phyloP scores from a whole-genome alignment of 192 early-diverging fungal genomes.

The Coemansia sp. region DNA sequence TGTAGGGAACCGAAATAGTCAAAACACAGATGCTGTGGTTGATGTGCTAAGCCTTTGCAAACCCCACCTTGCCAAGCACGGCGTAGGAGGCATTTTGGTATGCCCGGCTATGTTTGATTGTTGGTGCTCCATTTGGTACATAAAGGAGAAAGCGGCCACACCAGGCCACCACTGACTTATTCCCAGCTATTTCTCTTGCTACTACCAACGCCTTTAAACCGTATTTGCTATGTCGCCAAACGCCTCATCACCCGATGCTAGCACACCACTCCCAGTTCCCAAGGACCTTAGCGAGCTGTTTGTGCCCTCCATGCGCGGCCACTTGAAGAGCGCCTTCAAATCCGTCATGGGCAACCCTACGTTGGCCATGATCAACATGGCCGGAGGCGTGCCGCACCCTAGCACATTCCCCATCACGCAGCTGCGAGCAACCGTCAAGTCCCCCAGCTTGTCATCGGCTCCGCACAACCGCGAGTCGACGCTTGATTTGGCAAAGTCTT shows the following conservation, averaged over 20 bases:
- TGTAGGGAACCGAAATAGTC: neutral
- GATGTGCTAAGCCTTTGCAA: neutral
- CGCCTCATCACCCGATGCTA: neutral
- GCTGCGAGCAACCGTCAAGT: conserved; percentile 55
- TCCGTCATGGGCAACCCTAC: conserved; percentile 50
- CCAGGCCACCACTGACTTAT: neutral
- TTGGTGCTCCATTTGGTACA: neutral
- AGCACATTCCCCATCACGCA: conserved; percentile 63
- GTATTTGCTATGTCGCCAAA: conserved; percentile 16
- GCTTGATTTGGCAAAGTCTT: conserved; percentile 39
- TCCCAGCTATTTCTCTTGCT: neutral
- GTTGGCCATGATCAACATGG: conserved; percentile 62
- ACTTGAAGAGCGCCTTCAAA: conserved; percentile 49
- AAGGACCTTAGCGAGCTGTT: conserved; percentile 41
- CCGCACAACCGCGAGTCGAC: neutral
- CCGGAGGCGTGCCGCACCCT: conserved; percentile 67
- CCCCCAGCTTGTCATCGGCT: conserved; percentile 15
- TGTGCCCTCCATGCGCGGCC: conserved; percentile 35
- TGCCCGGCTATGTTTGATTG: neutral
- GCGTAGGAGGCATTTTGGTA: neutral
- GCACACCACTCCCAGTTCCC: conserved; percentile 16
- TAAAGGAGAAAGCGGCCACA: neutral
- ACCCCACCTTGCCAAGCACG: conserved; percentile 1
- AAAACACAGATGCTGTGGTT: neutral
- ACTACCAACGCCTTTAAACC: neutral